These are phyloP conservation scores for Aspergillus pseudoglaucus DNA, from an alignment of 2,329 filamentous ascomycete genomes.

Conservation along the genomic window DNA sequence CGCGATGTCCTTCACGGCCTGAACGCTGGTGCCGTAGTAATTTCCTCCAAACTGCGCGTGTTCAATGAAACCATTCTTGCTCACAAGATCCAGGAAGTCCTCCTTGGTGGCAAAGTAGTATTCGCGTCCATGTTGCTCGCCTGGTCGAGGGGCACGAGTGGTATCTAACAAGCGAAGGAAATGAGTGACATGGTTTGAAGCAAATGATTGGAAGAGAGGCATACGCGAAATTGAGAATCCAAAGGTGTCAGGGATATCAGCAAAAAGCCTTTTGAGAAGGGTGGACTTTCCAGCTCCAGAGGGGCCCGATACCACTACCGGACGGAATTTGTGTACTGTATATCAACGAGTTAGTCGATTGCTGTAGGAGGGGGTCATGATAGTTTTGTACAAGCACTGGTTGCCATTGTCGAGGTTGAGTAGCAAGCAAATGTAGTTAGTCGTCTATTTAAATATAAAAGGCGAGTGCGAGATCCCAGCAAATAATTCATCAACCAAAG, in stretches of 20 bases:
- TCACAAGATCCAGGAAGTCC: constrained; percentile 62
- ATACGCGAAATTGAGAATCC: constrained; percentile 37
- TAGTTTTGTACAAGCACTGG: constrained; percentile 16
- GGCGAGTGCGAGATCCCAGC: constrained; percentile 4
- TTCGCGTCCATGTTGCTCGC: constrained; percentile 68
- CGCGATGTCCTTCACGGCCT: constrained; percentile 69
- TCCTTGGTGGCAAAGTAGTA: constrained; percentile 71
- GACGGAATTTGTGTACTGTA: constrained; percentile 28
- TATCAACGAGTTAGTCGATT: constrained; percentile 2
- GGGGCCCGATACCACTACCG: constrained; percentile 37
- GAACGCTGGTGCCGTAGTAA: constrained; percentile 76
- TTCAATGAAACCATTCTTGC: constrained; percentile 73
- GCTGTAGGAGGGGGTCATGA: neutral
- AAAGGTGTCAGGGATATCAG: constrained; percentile 37
- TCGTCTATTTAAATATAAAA: constrained; percentile 2
- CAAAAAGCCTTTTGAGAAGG: constrained; percentile 37
- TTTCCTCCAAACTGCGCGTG: constrained; percentile 81
- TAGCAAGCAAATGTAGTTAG: neutral
- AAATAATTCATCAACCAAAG: constrained; percentile 16
- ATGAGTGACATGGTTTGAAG: neutral
- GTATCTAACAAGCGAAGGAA: constrained; percentile 52
- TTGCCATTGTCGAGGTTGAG: constrained; percentile 16
- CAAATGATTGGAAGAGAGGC: constrained; percentile 10
- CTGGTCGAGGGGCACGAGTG: constrained; percentile 67
- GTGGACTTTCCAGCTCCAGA: constrained; percentile 40